Evolutionary conservation across 768 basidiomycete species (phyloP).

Genomic region (Trametes cingulata): DNA sequence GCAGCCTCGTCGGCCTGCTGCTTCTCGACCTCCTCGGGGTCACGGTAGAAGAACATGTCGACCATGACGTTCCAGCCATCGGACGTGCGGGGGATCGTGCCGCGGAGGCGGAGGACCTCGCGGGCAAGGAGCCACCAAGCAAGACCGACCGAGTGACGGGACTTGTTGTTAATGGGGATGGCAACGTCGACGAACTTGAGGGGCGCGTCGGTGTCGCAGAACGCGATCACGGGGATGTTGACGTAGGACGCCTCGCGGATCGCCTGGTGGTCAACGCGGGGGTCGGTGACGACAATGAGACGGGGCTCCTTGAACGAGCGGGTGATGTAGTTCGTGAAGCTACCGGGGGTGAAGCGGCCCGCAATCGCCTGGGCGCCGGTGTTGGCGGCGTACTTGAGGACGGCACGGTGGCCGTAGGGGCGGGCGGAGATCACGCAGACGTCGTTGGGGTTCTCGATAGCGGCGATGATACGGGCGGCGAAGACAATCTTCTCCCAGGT

Average conservation of each 20-base stretch:
- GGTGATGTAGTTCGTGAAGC: conserved; percentile 99
- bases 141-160: conserved; percentile 94
- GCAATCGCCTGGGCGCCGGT: conserved; percentile 99
- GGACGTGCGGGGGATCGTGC: conserved; percentile 85
- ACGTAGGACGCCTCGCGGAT: conserved; percentile 99
- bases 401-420: conserved; percentile 98
- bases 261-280: conserved; percentile 99
- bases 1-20: conserved; percentile 94
- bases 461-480: conserved; percentile 96
- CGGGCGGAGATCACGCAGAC: conserved; percentile 98
- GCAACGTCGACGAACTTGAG: conserved; percentile 97
- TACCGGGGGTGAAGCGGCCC: conserved; percentile 98
- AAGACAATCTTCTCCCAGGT: conserved; percentile 99
- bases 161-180: conserved; percentile 99
- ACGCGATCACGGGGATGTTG: conserved; percentile 99
- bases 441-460: conserved; percentile 97
- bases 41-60: conserved; percentile 99
- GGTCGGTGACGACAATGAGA: conserved; percentile 97
- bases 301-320: conserved; percentile 99
- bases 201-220: conserved; percentile 98
- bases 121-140: conserved; percentile 98
- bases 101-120: conserved; percentile 94
- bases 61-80: conserved; percentile 99
- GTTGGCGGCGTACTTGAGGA: conserved; percentile 97
- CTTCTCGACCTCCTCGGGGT: conserved; percentile 98